These are phyloP conservation scores for Pelargonium fulgidum DNA, from an alignment of 441 rosid genomes.

Conservation along the genomic window DNA sequence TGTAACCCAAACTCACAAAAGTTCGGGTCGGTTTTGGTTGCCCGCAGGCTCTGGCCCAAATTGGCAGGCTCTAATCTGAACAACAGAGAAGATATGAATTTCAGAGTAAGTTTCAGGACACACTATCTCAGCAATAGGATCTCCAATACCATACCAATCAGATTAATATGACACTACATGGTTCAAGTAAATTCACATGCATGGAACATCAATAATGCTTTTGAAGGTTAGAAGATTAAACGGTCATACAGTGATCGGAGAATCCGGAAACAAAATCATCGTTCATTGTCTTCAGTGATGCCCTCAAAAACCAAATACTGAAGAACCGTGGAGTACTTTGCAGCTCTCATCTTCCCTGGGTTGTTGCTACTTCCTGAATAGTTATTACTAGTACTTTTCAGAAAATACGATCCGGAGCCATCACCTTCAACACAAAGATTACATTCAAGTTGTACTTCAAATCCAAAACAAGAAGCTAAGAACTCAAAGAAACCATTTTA, in stretches of 20 bases:
- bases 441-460: neutral
- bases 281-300: constrained; percentile 27
- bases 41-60: too few relatives aligned
- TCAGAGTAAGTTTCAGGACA: too few relatives aligned
- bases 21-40: too few relatives aligned
- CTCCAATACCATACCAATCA: too few relatives aligned
- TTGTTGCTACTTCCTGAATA: constrained; percentile 18
- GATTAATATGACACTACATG: too few relatives aligned
- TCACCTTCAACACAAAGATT: constrained; percentile 37
- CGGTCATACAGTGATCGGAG: neutral
- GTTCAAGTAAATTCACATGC: too few relatives aligned
- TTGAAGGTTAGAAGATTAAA: constrained; percentile 3
- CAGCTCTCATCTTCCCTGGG: constrained; percentile 25
- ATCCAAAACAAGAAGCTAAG: neutral
- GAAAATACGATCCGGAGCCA: constrained; percentile 57
- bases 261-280: constrained; percentile 6
- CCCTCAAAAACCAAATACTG: constrained; percentile 42
- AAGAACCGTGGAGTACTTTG: constrained; percentile 48
- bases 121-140: too few relatives aligned
- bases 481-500: neutral
- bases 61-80: too few relatives aligned
- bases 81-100: too few relatives aligned
- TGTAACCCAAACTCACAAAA: too few relatives aligned
- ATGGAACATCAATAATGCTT: neutral
- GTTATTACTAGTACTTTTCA: constrained; percentile 30